Base-by-base conservation (phyloP, 352 stramenopile genomes). In the Globisporangium parvum region DNA sequence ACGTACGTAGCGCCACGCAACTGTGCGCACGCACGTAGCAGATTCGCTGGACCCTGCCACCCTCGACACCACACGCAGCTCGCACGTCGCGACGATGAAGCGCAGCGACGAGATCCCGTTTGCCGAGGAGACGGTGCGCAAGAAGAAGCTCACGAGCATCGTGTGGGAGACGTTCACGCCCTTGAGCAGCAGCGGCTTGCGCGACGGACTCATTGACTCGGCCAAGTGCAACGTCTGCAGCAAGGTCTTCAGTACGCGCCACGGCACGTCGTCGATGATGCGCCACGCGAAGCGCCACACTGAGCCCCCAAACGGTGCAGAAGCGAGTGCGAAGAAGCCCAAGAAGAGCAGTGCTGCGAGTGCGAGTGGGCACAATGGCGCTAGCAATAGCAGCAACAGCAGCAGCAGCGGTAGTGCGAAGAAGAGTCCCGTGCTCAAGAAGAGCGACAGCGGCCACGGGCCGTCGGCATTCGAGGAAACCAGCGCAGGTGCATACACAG, bases 211-310 rank as follows among this genome's bases (percentile, higher is more conserved):
- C 47, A 66, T 88, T 21, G 80, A 91, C 55, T 82, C 80, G 42
- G 80, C 80, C 48, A 87, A 88, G 60, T 91, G 80, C 65, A 81
- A 67, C 2, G 64, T 88, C 6, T 91, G 80, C 67, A 75, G 67
- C 59, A 91, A 91, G 57, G 66, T 88, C 28, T 91, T 91, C 58
- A 88, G 77, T 26, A 88, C 80, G 53, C 67, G 80, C n/a, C 80
- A 91, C 54, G 80, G 80, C 51, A 91, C 80, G 51, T 91, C 80
- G 47, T 86, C 72, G 12, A 91, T 91, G 80, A 91, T 91, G 80
- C 80, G 80, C 26, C 80, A 91, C 53, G 80, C 80, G 33, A 91
- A 88, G 70, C 71, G 80, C 39, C 80, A 91, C 55, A 87, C 55
- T 47, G 80, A 91, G 51, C 79, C 80, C 39, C 73, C 80, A 20